Evolutionary conservation across 306 rosid species (phyloP), one percentile per base, ranked within the genome.

Genomic region (Vigna angularis): DNA sequence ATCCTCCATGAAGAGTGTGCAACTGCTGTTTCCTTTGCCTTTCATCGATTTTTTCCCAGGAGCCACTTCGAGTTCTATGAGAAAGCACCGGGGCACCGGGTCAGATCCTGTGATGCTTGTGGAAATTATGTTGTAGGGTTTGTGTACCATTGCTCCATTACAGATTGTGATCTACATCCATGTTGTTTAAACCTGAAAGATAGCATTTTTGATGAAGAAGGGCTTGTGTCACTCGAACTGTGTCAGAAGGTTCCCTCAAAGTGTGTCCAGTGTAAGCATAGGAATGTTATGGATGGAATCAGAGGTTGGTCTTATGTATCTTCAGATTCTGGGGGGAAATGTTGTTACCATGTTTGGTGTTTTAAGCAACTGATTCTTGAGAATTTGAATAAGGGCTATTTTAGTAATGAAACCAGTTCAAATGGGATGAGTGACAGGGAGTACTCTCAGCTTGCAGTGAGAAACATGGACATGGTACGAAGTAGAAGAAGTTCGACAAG

Each of bases 91-190:
- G 70, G 79, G 6, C 0, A 4, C 2, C 34, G 49, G 5, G 0
- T 14, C 3, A 62, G 84, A 28, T 42, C 22, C 0, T 88, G 89
- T 13, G 89, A 86, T 74, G 91, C 78, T 20, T 86, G 91, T 18
- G 88, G 89, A 34, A 79, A 79, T 32, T 87, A 88, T 80, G 76
- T 86, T 57, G 14, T 42, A 70, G 89, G 89, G 45, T 79, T 82
- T 59, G 81, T 77, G 1, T 86, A 82, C 65, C 85, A 85, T 45
- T 86, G 89, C 66, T 7, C 79, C 3, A 62, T 12, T 0, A 73
- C 83, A 0, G 75, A 51, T 0, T 72, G 28, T 15, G 87, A 83
- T 55, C 42, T 88, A 0, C 91, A 86, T 38, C 89, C 91, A 0
- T 81, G 82, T 15, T 88, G 91, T 28, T 14, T 88, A 20, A 65